phyloP scores from a whole-genome alignment of 169 alveolate species.

The Plasmodium gallinaceum region DNA sequence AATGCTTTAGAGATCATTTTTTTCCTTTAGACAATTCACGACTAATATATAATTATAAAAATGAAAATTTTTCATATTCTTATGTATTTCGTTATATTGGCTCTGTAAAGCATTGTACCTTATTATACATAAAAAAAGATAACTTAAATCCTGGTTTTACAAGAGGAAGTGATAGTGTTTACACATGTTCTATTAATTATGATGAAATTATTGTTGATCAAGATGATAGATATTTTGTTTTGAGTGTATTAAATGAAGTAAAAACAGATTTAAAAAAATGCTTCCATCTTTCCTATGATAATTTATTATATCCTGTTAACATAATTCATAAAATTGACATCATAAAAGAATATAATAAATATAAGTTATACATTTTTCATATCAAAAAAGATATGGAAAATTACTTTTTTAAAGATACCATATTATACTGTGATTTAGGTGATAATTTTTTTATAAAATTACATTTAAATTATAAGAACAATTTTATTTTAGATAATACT shows the following conservation, averaged over 20 bases:
- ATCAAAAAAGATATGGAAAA: conserved; percentile 44
- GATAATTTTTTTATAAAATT: conserved; percentile 20
- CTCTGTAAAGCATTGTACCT: conserved; percentile 22
- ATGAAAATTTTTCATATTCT: conserved; percentile 17
- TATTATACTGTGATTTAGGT: conserved; percentile 40
- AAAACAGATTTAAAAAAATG: conserved; percentile 42
- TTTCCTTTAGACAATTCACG: conserved; percentile 12
- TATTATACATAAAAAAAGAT: conserved; percentile 42
- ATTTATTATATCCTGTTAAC: conserved; percentile 35
- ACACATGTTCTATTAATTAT: conserved; percentile 21
- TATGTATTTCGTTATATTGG: conserved; percentile 29
- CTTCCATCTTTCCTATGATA: conserved; percentile 13
- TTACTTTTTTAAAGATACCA: conserved; percentile 21
- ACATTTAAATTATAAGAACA: conserved; percentile 23
- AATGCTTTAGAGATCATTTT: conserved; percentile 15
- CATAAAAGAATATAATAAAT: conserved; percentile 23
- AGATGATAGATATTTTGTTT: conserved; percentile 25
- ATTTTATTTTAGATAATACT: conserved; percentile 23
- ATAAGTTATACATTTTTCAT: conserved; percentile 8
- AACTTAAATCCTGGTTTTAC: conserved; percentile 56
- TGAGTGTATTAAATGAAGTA: conserved; percentile 26
- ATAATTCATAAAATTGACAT: conserved; percentile 31
- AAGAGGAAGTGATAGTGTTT: conserved; percentile 10
- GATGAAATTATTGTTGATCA: conserved; percentile 43
- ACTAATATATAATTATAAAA: conserved; percentile 19